These are phyloP conservation scores for Telopea speciosissima DNA, from an alignment of 177 flowering plant genomes.

Conservation along the genomic window DNA sequence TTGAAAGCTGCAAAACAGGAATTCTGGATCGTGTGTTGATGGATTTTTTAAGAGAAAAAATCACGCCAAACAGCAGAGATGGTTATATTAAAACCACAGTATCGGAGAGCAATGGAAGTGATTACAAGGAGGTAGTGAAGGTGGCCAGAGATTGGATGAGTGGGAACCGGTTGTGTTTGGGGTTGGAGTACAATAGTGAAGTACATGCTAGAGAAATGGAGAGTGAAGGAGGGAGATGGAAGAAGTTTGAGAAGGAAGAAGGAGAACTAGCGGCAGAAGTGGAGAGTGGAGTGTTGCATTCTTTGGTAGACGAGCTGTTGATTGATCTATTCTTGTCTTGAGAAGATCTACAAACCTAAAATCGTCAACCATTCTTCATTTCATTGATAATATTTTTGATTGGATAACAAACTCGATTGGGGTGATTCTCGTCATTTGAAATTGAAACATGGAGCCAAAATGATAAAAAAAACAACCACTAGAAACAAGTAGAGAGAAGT, in stretches of 20 bases:
- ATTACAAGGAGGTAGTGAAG: constrained; percentile 22
- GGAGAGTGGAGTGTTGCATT: constrained; percentile 29
- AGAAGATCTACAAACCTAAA: not conserved
- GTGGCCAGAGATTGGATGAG: constrained; percentile 43
- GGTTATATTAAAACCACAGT: not conserved
- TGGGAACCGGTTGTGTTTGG: constrained; percentile 38
- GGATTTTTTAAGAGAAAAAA: constrained; percentile 44
- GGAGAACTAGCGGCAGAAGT: constrained; percentile 33
- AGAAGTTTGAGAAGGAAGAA: constrained; percentile 29
- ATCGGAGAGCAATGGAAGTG: constrained; percentile 1
- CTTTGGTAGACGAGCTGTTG: constrained; percentile 44
- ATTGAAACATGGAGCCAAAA: too few species aligned
- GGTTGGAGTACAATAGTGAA: constrained; percentile 29
- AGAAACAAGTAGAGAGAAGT: too few species aligned
- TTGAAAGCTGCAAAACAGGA: not conserved
- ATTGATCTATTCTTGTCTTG: constrained; percentile 27
- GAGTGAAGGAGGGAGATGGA: constrained; percentile 36
- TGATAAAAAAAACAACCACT: too few species aligned
- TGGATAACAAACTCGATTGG: too few species aligned
- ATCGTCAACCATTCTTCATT: too few species aligned
- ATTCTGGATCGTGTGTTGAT: constrained; percentile 26
- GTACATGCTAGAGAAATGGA: constrained; percentile 46
- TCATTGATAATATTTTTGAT: too few species aligned
- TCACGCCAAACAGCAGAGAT: constrained; percentile 2
- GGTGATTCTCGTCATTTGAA: too few species aligned